phyloP scores from a whole-genome alignment of 2,329 filamentous ascomycete genomes.

The Incumbomyces delicatus region DNA sequence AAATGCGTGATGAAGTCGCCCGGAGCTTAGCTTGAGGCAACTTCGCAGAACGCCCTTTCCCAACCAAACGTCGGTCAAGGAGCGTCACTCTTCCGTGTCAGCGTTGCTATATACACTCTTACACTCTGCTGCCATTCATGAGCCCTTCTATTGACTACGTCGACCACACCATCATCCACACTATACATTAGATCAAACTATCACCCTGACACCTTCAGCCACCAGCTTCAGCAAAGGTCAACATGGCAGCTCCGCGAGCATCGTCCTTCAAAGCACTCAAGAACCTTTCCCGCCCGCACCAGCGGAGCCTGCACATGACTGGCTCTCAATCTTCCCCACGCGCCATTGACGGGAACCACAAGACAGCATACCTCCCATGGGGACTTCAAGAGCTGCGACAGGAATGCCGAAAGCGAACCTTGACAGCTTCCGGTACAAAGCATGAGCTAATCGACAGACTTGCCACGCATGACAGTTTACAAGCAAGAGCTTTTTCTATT shows the following conservation, averaged over 20 bases:
- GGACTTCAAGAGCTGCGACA: conserved; percentile 41
- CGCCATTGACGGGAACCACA: conserved; percentile 40
- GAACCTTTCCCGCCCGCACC: conserved; percentile 28
- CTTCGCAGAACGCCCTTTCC: not conserved
- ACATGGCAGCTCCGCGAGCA: conserved; percentile 37
- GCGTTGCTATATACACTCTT: not conserved
- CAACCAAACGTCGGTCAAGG: not conserved
- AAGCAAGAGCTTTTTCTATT: conserved; percentile 46
- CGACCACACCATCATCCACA: conserved; percentile 19
- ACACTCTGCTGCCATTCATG: conserved; percentile 9
- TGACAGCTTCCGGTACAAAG: conserved; percentile 39
- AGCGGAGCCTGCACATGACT: conserved; percentile 50
- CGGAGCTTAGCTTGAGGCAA: not conserved
- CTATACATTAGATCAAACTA: conserved; percentile 15
- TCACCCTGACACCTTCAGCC: not conserved
- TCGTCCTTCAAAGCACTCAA: conserved; percentile 37
- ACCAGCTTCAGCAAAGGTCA: not conserved
- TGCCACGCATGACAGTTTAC: conserved; percentile 43
- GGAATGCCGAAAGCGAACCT: conserved; percentile 42
- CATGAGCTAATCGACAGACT: conserved; percentile 45
- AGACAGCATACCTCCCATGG: conserved; percentile 42
- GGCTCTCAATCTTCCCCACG: conserved; percentile 47
- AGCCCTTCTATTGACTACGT: conserved; percentile 21
- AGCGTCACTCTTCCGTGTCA: not conserved
- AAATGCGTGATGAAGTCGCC: too few relatives aligned